Base-by-base conservation (phyloP, 345 rosid species). In the Chamaenerion angustifolium region DNA sequence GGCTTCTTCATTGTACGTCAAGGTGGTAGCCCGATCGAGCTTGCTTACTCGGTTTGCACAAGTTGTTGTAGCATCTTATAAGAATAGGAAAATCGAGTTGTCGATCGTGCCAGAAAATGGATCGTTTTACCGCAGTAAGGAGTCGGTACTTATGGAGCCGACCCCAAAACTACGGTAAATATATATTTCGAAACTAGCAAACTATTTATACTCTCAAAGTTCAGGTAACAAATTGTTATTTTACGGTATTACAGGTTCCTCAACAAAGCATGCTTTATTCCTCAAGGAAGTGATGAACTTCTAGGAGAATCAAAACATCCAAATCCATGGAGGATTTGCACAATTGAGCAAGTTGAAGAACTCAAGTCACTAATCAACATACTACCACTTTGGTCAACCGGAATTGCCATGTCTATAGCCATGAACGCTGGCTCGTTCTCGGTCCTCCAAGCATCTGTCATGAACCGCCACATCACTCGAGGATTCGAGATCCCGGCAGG, bases 281-380 rank as follows among this genome's bases (percentile, higher is more conserved):
- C 54, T 49, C 66, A 52, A 49, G 73, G 75, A 46, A 75, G 66
- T 0, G 76, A 70, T 5, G 37, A 31, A 13, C 56, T 84, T 44
- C 63, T 68, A 0, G 52, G 64, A 12, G 83, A 82, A 46, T 88
- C 83, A 47, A 63, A 61, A 46, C 74, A 88, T 44, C 56, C 58
- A 19, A 60, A 80, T 55, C 86, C 95, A 10, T 82, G 92, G 95
- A 70, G 68, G 35, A 81, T 84, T 58, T 76, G 86, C 73, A 78
- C 85, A 6, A 57, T 77, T 13, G 86, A 84, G 19, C 77, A 80
- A 71, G 95, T 82, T 1, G 97, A 84, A 46, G 97, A 84, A 62
- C 74, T 80, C 12, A 88, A 78, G 65, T 76, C 92, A 46, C 56
- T 84, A 5, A 59, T 88, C 56, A 80, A 73, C 56, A 77, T 73